Base-by-base conservation (phyloP, 441 rosid genomes). In the Cnidoscolus chayamansa region DNA sequence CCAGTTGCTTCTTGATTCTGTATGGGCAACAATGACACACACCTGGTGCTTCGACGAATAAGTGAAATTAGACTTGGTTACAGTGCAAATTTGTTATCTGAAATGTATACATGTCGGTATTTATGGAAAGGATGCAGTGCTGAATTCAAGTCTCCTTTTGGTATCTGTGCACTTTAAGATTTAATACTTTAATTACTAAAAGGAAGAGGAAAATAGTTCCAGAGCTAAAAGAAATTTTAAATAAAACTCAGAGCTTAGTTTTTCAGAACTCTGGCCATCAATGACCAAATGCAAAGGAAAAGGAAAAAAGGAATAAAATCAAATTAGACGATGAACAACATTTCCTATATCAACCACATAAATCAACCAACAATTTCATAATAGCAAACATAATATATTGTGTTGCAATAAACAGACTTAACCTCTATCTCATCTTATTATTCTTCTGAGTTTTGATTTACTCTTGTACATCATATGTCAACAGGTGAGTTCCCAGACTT, bases 401-500 rank as follows among this genome's bases (percentile, higher is more conserved):
- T 35, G 50, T 60, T 32, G n/a, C 10, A 73, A 57, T 8, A 19
- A 19, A 62, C 37, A 20, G 45, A 55, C 51, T 58, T 63, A 53
- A 50, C 71, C 53, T 50, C n/a, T 9, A 40, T 68, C 71, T 37
- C 30, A 60, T 54, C 19, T 15, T 40, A 19, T 54, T 17, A 56
- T 76, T 73, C 37, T 9, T 56, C 40, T 78, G 37, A 56, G 53
- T 55, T 32, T 37, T 47, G 50, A 15, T 63, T 68, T 72, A 49
- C 7, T 40, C 70, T 73, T 59, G 45, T 16, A n/a, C 35, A 45
- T 73, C 60, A 61, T 67, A 67, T 76, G 74, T 77, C 53, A 77
- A 72, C 89, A 95, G 98, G 88, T 91, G 77, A 77, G 77, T 70
- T 76, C 91, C 0, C 92, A 84, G 80, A 86, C 91, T 37, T 85